phyloP scores from a whole-genome alignment of 331 rosid genomes.

The Prunus yedoensis region DNA sequence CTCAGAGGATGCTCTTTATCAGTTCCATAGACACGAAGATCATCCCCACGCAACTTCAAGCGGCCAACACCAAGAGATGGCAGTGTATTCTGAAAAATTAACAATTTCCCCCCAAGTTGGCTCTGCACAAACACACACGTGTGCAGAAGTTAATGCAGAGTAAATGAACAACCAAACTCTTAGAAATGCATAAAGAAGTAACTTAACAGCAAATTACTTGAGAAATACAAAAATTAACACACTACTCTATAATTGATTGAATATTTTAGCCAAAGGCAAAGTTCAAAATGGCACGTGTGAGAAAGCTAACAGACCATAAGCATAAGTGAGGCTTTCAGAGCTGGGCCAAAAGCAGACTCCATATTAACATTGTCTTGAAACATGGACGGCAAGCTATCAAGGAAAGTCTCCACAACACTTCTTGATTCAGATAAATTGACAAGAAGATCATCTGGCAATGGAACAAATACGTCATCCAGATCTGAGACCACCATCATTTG shows the following conservation, averaged over 20 bases:
- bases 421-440: slow-evolving; percentile 98
- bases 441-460: slow-evolving; percentile 97
- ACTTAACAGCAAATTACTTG: slow-evolving; percentile 8
- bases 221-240: not conserved
- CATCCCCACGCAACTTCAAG: slow-evolving; percentile 95
- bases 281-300: slow-evolving; percentile 16
- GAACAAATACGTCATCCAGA: slow-evolving; percentile 90
- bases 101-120: slow-evolving; percentile 93
- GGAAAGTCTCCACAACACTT: slow-evolving; percentile 87
- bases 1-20: slow-evolving; percentile 86
- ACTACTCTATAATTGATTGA: not conserved
- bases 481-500: slow-evolving; percentile 99
- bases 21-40: slow-evolving; percentile 87
- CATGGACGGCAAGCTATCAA: slow-evolving; percentile 95
- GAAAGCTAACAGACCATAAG: slow-evolving; percentile 68
- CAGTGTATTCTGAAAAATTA: slow-evolving; percentile 89
- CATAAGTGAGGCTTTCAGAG: slow-evolving; percentile 90
- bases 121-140: slow-evolving; percentile 44
- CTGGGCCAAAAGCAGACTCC: slow-evolving; percentile 99
- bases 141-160: slow-evolving; percentile 22
- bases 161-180: slow-evolving; percentile 13
- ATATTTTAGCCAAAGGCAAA: slow-evolving; percentile 14
- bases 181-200: not conserved
- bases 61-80: slow-evolving; percentile 99
- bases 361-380: slow-evolving; percentile 82